Base-by-base conservation (phyloP, 768 basidiomycete genomes). In the Agaricus blazei region DNA sequence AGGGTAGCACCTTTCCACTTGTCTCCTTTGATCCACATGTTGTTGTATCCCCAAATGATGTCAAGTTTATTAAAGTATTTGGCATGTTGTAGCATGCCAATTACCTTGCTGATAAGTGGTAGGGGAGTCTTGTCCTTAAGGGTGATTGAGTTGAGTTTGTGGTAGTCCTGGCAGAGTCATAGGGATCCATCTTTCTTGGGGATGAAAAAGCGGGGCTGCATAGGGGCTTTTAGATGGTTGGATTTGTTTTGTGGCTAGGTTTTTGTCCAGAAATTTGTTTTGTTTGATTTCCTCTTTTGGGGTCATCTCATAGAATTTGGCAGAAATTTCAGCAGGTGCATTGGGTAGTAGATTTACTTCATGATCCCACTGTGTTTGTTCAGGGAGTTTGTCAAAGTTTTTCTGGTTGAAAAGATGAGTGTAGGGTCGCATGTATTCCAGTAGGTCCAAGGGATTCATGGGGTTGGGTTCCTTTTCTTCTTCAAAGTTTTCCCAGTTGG, bases 41-140 rank as follows among this genome's bases (percentile, higher is more conserved):
- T 19, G 19, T 19, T 19, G 19, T 19, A 19, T 19, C 19, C 19
- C 19, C 19, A 19, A 19, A 19, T 19, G 19, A 19, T 19, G 19
- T 19, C 19, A 19, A 19, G 19, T 19, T 19, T 19, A 19, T 19
- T 19, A 19, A 19, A 19, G 19, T 19, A 19, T 19, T 19, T 19
- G 19, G 19, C 19, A 19, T 19, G 19, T 19, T 19, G 19, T 19
- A 19, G 19, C 19, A 19, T 19, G 19, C 19, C 19, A 19, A 19
- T 19, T 19, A 19, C 19, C 19, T 19, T 19, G 19, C 62, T 56
- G 38, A 75, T 67, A 0, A 71, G 66, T 0, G 70, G 72, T 2
- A 75, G 60, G 2, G 68, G 72, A 43, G 73, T 72, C 4, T 57
- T 53, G 51, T 72, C 64, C 26, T 68, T 64, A n/a, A 68, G 62